phyloP scores from a whole-genome alignment of 2,329 filamentous ascomycete species.

The Parafenestella ontariensis region DNA sequence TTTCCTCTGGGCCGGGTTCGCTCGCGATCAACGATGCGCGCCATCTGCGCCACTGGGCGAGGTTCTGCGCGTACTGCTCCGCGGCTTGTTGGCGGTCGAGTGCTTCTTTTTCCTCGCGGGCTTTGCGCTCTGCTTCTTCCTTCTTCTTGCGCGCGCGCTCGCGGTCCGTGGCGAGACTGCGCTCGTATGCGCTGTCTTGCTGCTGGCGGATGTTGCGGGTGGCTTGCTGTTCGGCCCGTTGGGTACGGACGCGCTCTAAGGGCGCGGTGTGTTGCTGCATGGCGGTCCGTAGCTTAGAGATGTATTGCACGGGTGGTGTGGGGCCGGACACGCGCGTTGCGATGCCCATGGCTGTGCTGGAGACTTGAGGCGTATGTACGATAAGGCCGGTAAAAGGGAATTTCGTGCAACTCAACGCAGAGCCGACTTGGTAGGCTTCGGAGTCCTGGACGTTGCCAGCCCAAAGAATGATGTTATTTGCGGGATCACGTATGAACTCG shows the following conservation, averaged over 20 bases:
- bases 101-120: conserved; percentile 70
- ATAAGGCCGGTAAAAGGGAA: conserved; percentile 90
- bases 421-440: conserved; percentile 92
- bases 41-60: conserved; percentile 81
- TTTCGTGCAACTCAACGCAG: conserved; percentile 85
- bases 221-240: conserved; percentile 80
- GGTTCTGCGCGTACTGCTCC: conserved; percentile 61
- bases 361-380: conserved; percentile 84
- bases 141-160: conserved; percentile 79
- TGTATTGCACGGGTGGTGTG: conserved; percentile 72
- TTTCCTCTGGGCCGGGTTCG: conserved; percentile 71
- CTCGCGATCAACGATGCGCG: conserved; percentile 69
- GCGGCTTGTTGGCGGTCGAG: conserved; percentile 69
- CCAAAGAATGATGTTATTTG: conserved; percentile 87
- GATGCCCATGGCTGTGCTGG: conserved; percentile 88
- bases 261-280: conserved; percentile 79
- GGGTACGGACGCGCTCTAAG: conserved; percentile 75
- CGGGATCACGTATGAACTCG: conserved; percentile 74
- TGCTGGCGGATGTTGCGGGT: conserved; percentile 82
- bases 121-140: conserved; percentile 73
- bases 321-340: conserved; percentile 79
- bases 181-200: conserved; percentile 93
- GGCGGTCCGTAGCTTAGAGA: conserved; percentile 75
- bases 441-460: conserved; percentile 91
- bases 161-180: conserved; percentile 84